phyloP scores from a whole-genome alignment of 148 eudicot genomes.

The Chenopodium suecicum region DNA sequence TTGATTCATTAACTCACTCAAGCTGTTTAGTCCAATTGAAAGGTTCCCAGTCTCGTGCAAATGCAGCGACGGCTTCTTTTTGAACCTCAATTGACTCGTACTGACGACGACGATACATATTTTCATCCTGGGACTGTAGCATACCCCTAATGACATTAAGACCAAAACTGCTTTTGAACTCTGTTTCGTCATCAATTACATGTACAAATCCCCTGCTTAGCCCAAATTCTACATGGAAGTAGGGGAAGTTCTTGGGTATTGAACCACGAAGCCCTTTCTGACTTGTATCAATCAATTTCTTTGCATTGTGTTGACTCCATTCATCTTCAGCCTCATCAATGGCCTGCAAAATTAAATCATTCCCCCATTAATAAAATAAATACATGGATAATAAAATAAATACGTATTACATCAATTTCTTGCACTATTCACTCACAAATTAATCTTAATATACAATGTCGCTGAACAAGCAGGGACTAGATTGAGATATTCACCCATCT shows the following conservation, averaged over 20 bases:
- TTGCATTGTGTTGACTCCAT: slow-evolving; percentile 97
- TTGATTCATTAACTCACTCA: slow-evolving; percentile 25
- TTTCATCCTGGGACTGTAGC: slow-evolving; percentile 69
- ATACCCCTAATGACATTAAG: slow-evolving; percentile 86
- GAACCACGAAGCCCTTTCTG: slow-evolving; percentile 80
- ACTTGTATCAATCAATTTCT: slow-evolving; percentile 85
- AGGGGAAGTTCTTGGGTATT: slow-evolving; percentile 89
- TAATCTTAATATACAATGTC: background rate
- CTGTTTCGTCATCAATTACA: slow-evolving; percentile 75
- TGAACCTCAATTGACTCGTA: slow-evolving; percentile 67
- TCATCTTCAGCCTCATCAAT: slow-evolving; percentile 98
- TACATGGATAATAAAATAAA: no score
- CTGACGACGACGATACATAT: slow-evolving; percentile 73
- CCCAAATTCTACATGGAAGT: slow-evolving; percentile 93
- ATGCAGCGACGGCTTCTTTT: slow-evolving; percentile 60
- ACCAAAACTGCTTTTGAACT: slow-evolving; percentile 71
- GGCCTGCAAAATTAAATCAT: slow-evolving; percentile 48
- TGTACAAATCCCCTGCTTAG: slow-evolving; percentile 89
- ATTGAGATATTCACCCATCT: background rate
- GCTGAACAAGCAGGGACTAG: background rate
- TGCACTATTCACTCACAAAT: background rate
- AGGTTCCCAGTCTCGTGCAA: slow-evolving; percentile 70
- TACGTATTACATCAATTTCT: background rate
- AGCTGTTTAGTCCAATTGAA: slow-evolving; percentile 98
- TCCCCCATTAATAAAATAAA: no score